phyloP scores from a whole-genome alignment of 2,329 filamentous ascomycete species.

The Apiospora saccharicola region DNA sequence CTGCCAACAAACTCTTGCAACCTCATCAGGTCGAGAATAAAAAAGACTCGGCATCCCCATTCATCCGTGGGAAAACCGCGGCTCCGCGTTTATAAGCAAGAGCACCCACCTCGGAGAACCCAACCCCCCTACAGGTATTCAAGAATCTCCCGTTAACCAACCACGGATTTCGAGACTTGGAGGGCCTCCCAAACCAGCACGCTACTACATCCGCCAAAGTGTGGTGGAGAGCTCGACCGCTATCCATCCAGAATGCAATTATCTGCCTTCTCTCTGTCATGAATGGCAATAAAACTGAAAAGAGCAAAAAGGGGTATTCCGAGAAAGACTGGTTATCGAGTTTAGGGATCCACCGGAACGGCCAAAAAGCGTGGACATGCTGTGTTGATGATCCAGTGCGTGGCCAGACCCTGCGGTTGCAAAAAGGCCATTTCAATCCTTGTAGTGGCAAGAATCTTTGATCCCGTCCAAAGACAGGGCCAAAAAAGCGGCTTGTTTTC shows the following conservation, averaged over 20 bases:
- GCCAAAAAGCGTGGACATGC: background rate
- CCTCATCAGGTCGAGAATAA: background rate
- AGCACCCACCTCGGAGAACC: background rate
- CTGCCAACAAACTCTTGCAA: background rate
- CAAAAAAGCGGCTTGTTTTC: background rate
- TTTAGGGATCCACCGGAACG: background rate
- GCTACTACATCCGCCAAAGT: background rate
- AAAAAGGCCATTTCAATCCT: background rate
- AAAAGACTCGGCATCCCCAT: background rate
- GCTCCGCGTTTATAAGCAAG: background rate
- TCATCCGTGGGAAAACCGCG: background rate
- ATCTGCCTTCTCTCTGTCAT: background rate
- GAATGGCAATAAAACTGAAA: constrained; percentile 18
- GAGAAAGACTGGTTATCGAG: constrained; percentile 5
- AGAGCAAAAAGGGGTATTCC: constrained; percentile 18
- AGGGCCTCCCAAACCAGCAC: background rate
- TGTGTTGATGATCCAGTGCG: background rate
- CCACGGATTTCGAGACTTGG: background rate
- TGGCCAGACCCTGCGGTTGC: background rate
- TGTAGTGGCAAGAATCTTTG: background rate
- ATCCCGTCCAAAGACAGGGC: background rate
- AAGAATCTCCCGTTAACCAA: constrained; percentile 12
- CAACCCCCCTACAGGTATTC: background rate
- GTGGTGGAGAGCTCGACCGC: background rate
- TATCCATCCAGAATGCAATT: background rate